Base-by-base conservation (phyloP, 2,329 filamentous ascomycete genomes). In the Xylaria sp. region DNA sequence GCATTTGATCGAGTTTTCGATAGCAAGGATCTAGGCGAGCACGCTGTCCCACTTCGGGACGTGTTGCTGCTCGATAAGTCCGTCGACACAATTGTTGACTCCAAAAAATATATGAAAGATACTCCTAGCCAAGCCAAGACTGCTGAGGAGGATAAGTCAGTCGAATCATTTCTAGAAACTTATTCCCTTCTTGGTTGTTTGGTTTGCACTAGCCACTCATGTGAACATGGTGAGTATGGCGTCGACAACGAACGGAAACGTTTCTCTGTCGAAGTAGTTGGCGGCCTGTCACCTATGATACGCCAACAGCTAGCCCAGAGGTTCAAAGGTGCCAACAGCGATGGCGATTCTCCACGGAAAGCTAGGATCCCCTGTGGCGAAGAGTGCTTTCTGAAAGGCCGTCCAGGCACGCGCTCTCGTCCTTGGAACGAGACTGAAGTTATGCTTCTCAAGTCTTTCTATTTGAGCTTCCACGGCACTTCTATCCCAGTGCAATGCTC, bases 201-300 rank as follows among this genome's bases (percentile, higher is more conserved):
- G n/a, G 83, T 88, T 58, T 89, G 87, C 76, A 86, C 83, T 72
- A 85, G 85, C 57, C 84, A 88, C 73, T 87, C 86, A 13, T 89
- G 87, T 66, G 87, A 89, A 72, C 87, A 89, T 68, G 87, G 86
- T 51, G 86, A 88, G 61, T 88, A 87, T 58, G 84, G 86, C 61
- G 75, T 77, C 6, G 83, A 84, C 57, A 85, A 86, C 66, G 85
- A 87, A 71, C 81, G 84, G 38, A 84, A 82, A 54, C 78, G 83
- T 2, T 85, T 88, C 71, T 86, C 85, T 2, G 78, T 87, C n/a
- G 82, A 84, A 42, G 73, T 76, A 59, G 75, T 78, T n/a, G 79
- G 76, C 13, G 78, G 79, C 15, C 68, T 81, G 15, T 75, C 75
- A 15, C 75, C 74, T 25, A 77, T 73, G 77, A 77, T 77, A 67